phyloP scores from a whole-genome alignment of 805 yeast species.

The Grigorovia transvaalensis region DNA sequence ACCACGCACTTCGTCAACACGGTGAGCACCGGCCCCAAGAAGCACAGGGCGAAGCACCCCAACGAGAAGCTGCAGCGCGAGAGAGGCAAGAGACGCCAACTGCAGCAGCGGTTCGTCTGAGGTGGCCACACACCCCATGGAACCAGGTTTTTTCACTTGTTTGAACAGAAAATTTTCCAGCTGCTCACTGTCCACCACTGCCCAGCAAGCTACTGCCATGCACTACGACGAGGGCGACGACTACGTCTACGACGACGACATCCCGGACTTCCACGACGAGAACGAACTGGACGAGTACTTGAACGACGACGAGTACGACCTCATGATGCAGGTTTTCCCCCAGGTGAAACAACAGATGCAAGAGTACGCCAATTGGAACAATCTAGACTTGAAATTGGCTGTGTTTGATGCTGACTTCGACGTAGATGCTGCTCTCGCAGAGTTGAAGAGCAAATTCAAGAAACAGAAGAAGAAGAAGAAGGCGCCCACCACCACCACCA shows the following conservation, averaged over 20 bases:
- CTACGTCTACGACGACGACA: conserved; percentile 22
- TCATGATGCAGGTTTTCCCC: conserved; percentile 39
- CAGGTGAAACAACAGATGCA: conserved; percentile 30
- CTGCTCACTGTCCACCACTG: neutral
- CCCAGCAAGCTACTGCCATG: conserved; percentile 10
- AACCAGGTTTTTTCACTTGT: too few relatives aligned
- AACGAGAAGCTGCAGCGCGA: neutral
- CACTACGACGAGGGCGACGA: conserved; percentile 19
- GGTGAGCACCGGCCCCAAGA: conserved; percentile 35
- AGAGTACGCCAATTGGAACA: conserved; percentile 34
- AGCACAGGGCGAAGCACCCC: neutral
- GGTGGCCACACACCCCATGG: too few relatives aligned
- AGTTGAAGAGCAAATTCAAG: conserved; percentile 24
- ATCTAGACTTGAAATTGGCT: conserved; percentile 40
- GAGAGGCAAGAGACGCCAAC: neutral
- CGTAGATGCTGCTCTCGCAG: conserved; percentile 35
- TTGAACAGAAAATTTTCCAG: neutral
- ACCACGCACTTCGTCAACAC: conserved; percentile 44
- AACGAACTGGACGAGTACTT: conserved; percentile 30
- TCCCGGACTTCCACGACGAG: conserved; percentile 30
- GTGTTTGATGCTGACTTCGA: conserved; percentile 44
- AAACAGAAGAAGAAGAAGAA: conserved; percentile 23
- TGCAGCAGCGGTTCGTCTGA: neutral
- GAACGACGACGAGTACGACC: conserved; percentile 29
- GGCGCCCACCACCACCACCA: conserved; percentile 1